These are phyloP conservation scores for Solanum ahanhuiri DNA, from an alignment of 257 asterid genomes.

Conservation along the genomic window DNA sequence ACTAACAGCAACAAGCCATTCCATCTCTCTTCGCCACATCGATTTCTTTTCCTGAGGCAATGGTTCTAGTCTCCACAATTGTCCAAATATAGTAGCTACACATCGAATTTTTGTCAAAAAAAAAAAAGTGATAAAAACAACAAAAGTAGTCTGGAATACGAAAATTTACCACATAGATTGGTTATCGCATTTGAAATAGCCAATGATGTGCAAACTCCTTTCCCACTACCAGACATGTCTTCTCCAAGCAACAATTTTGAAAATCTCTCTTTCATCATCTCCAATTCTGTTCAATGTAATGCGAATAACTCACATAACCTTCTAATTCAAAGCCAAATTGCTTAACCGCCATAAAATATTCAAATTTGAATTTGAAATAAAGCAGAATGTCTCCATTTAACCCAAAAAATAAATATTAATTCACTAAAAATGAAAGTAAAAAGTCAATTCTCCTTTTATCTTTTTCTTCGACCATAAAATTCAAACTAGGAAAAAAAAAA, in stretches of 20 bases:
- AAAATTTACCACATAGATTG: slow-evolving; percentile 55
- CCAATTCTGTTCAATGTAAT: slow-evolving; percentile 34
- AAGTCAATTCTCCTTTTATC: background rate
- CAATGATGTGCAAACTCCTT: slow-evolving; percentile 76
- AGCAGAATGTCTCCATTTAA: background rate
- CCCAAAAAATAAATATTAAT: background rate
- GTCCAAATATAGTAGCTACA: slow-evolving; percentile 82
- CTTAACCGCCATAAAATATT: background rate
- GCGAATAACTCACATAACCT: background rate
- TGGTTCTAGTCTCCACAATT: slow-evolving; percentile 86
- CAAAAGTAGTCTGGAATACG: background rate
- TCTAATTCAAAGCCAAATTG: background rate
- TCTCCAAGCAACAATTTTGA: slow-evolving; percentile 80
- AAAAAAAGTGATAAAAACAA: background rate
- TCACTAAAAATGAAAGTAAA: background rate
- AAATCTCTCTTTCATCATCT: slow-evolving; percentile 81
- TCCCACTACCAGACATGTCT: slow-evolving; percentile 92
- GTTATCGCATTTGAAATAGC: slow-evolving; percentile 86
- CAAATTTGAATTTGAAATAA: background rate
- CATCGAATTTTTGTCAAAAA: background rate
- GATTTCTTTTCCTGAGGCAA: slow-evolving; percentile 53
- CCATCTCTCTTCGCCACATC: slow-evolving; percentile 86
- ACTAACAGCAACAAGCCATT: slow-evolving; percentile 62
- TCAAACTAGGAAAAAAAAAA: background rate
- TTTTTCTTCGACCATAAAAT: background rate